These are phyloP conservation scores for Lentinula sp. DNA, from an alignment of 768 basidiomycete species.

Conservation along the genomic window DNA sequence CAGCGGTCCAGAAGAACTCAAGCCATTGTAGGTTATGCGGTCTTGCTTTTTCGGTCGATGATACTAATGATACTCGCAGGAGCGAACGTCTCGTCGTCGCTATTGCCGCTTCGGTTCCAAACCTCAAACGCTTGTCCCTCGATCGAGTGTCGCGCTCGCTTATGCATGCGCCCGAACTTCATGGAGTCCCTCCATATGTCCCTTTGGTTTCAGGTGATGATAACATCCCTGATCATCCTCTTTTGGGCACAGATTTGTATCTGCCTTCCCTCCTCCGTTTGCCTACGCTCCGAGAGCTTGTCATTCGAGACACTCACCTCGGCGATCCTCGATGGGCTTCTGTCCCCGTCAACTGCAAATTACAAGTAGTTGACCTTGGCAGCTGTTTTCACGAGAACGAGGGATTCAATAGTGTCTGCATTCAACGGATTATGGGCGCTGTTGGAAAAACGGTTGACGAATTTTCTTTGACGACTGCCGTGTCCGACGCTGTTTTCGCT, in stretches of 20 bases:
- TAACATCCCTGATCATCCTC: slow-evolving; percentile 50
- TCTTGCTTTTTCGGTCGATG: slow-evolving; percentile 9
- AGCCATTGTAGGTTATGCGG: slow-evolving; percentile 39
- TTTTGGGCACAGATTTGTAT: slow-evolving; percentile 49
- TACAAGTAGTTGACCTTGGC: slow-evolving; percentile 53
- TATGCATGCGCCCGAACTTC: slow-evolving; percentile 56
- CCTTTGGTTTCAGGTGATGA: slow-evolving; percentile 59
- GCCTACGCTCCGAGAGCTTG: slow-evolving; percentile 53
- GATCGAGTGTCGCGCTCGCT: slow-evolving; percentile 62
- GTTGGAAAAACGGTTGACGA: slow-evolving; percentile 50
- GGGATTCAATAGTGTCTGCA: slow-evolving; percentile 46
- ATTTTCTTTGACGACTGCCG: slow-evolving; percentile 46
- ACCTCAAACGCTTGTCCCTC: slow-evolving; percentile 50
- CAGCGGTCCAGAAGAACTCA: slow-evolving; percentile 28
- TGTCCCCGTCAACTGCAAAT: slow-evolving; percentile 41
- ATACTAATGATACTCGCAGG: slow-evolving; percentile 23
- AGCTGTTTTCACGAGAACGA: slow-evolving; percentile 49
- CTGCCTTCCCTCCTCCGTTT: slow-evolving; percentile 64
- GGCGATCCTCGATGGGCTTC: slow-evolving; percentile 55
- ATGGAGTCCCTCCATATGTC: slow-evolving; percentile 46
- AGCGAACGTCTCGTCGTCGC: slow-evolving; percentile 67
- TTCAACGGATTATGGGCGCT: slow-evolving; percentile 55
- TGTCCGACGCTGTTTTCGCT: slow-evolving; percentile 36
- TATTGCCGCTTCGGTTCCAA: slow-evolving; percentile 54
- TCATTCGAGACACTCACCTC: slow-evolving; percentile 66